These are phyloP conservation scores for Micromonas commoda DNA, from an alignment of 139 green algal species.

Conservation along the genomic window DNA sequence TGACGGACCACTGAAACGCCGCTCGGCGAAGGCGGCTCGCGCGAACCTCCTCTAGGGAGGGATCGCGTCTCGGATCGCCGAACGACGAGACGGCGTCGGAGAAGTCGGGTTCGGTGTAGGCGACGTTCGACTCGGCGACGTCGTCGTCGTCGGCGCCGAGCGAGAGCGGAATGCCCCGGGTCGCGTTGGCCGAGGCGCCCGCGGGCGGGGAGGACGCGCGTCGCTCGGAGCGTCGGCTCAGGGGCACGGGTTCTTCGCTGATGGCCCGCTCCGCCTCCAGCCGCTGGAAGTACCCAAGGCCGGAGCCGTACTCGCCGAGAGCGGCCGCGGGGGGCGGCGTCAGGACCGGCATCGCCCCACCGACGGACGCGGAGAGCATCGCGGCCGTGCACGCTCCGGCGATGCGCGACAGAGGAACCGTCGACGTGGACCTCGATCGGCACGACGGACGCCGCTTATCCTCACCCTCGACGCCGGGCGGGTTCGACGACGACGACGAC, in stretches of 20 bases:
- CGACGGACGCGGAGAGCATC: background rate
- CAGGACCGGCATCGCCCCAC: background rate
- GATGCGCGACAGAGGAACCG: no score
- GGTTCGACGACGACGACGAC: no score
- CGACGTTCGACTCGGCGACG: background rate
- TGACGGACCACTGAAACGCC: conserved; percentile 14
- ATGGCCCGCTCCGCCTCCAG: background rate
- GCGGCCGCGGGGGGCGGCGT: no score
- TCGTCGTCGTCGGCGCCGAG: background rate
- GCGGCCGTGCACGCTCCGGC: no score
- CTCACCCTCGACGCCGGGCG: no score
- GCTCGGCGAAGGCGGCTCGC: background rate
- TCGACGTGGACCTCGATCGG: no score
- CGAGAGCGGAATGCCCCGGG: background rate
- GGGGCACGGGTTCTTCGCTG: background rate
- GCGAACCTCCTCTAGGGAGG: background rate
- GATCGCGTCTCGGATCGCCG: background rate
- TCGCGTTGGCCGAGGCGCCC: no score
- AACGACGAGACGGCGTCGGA: background rate
- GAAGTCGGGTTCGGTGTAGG: background rate
- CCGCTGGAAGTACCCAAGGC: background rate
- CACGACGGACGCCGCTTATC: no score
- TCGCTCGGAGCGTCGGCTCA: background rate
- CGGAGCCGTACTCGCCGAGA: background rate
- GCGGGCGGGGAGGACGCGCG: no score